Evolutionary conservation across 2,329 filamentous ascomycete genomes (phyloP), one percentile per base, ranked within the genome.

Genomic region (Hypoxylon sp.): DNA sequence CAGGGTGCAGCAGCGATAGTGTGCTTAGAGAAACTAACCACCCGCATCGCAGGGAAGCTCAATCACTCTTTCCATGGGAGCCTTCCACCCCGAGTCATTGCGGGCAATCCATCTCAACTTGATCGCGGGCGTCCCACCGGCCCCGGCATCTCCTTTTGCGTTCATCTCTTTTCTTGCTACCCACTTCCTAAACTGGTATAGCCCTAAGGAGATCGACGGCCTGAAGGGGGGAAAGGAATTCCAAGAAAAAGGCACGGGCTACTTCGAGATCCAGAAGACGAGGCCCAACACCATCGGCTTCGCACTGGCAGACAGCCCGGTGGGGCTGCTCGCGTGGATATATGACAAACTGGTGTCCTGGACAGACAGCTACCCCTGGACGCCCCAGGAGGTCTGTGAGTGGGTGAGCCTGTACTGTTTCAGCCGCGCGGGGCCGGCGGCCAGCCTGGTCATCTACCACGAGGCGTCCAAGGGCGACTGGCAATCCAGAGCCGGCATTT

Each of bases 291-390:
- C 71, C 5, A 47, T 73, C 2, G 68, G 66, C 1, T 67, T 67
- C 27, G 67, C 62, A 2, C 64, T 73, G 4, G 56, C 61, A 3
- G 70, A 73, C 55, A 70, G 64, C 26, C 72, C 71, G 1, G 64
- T 72, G 8, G 71, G 64, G 8, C 49, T 73, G 20, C 52, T 73
- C 23, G 66, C 69, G 24, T 73, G 72, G 70, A 69, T 73, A 4
- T 66, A 69, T 27, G 71, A 73, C 41, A 73, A 73, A 55, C 55
- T 73, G 40, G 59, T 68, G 15, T 35, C 50, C 5, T 73, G 70
- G 69, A 69, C 64, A 1, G 69, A 72, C 27, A 54, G 59, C 18
- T 65, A 63, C 17, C 41, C 48, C 0, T 62, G 56, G 59, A 60
- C 62, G 1, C 55, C 48, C 3, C 51, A 65, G 1, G 59, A 65